These are phyloP conservation scores for Kluyveromyces nonfermentans DNA, from an alignment of 805 yeast genomes.

Conservation along the genomic window DNA sequence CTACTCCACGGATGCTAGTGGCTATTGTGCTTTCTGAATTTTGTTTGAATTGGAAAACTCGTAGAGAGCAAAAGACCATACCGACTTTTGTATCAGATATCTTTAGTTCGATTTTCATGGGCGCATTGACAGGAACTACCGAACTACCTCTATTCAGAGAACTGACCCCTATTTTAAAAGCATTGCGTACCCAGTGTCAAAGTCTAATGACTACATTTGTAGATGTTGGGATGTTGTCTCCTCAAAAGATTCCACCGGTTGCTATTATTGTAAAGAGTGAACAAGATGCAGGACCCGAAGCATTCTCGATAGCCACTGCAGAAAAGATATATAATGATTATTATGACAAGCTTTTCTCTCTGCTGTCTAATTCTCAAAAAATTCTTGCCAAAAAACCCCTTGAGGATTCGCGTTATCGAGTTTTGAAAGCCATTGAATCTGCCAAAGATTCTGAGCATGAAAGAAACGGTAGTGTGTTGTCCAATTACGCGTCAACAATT, in stretches of 20 bases:
- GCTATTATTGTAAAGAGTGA: slow-evolving; percentile 94
- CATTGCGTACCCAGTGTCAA: slow-evolving; percentile 79
- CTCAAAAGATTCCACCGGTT: slow-evolving; percentile 63
- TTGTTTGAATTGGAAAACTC: slow-evolving; percentile 28
- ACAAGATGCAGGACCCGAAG: slow-evolving; percentile 86
- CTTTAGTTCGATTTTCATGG: slow-evolving; percentile 32
- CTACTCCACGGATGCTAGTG: slow-evolving; percentile 71
- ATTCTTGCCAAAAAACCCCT: slow-evolving; percentile 62
- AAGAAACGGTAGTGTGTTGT: slow-evolving; percentile 51
- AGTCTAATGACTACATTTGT: slow-evolving; percentile 71
- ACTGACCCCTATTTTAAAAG: slow-evolving; percentile 73
- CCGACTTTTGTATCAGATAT: slow-evolving; percentile 24
- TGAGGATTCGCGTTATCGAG: slow-evolving; percentile 69
- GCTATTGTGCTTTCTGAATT: slow-evolving; percentile 67
- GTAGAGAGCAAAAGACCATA: slow-evolving; percentile 11
- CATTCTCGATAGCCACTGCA: slow-evolving; percentile 74
- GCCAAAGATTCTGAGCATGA: slow-evolving; percentile 44
- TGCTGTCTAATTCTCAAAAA: slow-evolving; percentile 59
- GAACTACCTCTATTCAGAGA: slow-evolving; percentile 54
- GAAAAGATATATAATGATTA: slow-evolving; percentile 55
- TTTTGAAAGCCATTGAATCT: slow-evolving; percentile 55
- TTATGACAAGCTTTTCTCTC: slow-evolving; percentile 53
- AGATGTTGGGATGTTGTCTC: slow-evolving; percentile 64
- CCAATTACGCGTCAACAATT: slow-evolving; percentile 73
- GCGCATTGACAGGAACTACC: slow-evolving; percentile 26